A percentile compares a stretch with the other conserved stretches of the same genome.
Conservation (phyloP, 257 asterid species). For the Solanum pennellii region DNA sequence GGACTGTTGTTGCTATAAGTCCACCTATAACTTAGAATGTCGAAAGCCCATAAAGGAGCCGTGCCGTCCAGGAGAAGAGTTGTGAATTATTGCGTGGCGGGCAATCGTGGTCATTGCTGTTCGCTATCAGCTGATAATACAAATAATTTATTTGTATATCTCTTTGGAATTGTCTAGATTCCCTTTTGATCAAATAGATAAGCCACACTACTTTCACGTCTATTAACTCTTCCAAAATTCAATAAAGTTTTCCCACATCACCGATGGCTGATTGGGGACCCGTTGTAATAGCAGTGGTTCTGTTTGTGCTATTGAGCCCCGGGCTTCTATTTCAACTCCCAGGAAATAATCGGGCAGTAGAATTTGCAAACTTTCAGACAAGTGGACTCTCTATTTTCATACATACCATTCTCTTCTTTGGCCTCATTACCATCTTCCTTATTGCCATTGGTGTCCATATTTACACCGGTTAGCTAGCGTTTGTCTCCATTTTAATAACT, state of each 20-base stretch:
- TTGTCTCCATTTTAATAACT: neutral
- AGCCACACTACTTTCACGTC: neutral
- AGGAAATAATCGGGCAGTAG: constrained; percentile 49
- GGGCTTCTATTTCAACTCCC: constrained; percentile 83
- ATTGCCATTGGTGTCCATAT: constrained; percentile 68
- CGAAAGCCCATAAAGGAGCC: neutral
- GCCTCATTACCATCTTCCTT: constrained; percentile 64
- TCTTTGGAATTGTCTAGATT: neutral
- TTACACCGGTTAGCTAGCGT: constrained; percentile 35
- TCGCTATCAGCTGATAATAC: neutral
- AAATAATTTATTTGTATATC: neutral
- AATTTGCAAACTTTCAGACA: constrained; percentile 74
- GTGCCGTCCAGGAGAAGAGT: neutral
- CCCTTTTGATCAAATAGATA: neutral
- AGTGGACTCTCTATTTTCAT: constrained; percentile 63
- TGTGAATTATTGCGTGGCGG: neutral
- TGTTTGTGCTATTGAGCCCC: constrained; percentile 70
- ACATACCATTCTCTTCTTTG: constrained; percentile 68
- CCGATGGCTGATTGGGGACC: constrained; percentile 96
- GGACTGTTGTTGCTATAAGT: neutral
- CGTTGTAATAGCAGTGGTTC: constrained; percentile 74
- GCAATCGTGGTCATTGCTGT: neutral
- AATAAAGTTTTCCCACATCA: neutral
- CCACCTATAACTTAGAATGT: neutral
- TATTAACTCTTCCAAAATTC: neutral